These are phyloP conservation scores for Eucalyptus pauciflora DNA, from an alignment of 345 rosid genomes.

Conservation along the genomic window DNA sequence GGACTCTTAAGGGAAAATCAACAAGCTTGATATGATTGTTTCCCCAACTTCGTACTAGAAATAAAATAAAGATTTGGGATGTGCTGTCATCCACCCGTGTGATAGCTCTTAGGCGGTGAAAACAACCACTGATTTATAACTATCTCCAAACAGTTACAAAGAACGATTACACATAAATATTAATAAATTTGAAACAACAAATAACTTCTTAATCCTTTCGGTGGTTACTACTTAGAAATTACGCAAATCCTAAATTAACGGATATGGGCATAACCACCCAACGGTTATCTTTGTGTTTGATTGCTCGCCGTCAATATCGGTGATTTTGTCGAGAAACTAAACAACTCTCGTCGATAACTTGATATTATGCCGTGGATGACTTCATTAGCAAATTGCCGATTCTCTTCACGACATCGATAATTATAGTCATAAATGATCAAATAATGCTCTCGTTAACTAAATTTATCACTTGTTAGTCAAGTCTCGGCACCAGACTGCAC, in stretches of 20 bases:
- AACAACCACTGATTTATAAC: neutral
- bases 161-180: no score
- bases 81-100: neutral
- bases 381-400: rapidly evolving
- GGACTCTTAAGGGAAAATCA: neutral
- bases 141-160: no score
- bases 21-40: neutral
- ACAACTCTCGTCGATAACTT: neutral
- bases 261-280: neutral
- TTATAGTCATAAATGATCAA: no score
- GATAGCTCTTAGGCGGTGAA: neutral
- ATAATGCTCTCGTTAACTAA: neutral
- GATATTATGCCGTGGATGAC: rapidly evolving
- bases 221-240: neutral
- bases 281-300: neutral
- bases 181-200: neutral
- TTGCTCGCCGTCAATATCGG: rapidly evolving
- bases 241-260: neutral
- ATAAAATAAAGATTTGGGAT: neutral
- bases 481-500: neutral
- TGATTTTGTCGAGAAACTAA: no score
- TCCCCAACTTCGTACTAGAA: neutral
- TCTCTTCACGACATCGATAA: no score
- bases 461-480: neutral
- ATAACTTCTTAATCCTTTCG: neutral